Conservation (phyloP, 129 eudicot species). For the Chrysanthemum lavandulifolium region DNA sequence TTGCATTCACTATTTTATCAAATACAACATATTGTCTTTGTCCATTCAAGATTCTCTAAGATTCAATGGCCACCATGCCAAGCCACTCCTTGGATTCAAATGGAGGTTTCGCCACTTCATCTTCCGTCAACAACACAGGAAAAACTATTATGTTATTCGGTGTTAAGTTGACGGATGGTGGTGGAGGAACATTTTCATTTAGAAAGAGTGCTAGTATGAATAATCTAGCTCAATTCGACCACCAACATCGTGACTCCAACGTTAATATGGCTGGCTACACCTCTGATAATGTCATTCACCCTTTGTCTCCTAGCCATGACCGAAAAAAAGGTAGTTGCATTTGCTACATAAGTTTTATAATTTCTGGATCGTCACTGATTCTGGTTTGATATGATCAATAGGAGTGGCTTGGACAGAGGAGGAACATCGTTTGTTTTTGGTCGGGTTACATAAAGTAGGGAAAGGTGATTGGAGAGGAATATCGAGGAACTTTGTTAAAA, state of each 20-base stretch:
- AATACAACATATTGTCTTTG: conserved; percentile 1
- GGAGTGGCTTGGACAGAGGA: conserved; percentile 88
- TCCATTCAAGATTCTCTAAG: neutral
- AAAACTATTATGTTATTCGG: conserved; percentile 72
- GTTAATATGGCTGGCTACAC: conserved; percentile 58
- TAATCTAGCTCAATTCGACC: conserved; percentile 61
- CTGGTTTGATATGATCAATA: conserved; percentile 7
- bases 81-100: conserved; percentile 7
- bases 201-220: conserved; percentile 74
- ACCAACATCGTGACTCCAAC: conserved; percentile 34
- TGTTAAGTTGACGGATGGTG: conserved; percentile 42
- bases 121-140: conserved; percentile 16
- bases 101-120: conserved; percentile 18
- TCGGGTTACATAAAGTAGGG: conserved; percentile 64
- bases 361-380: neutral
- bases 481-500: conserved; percentile 67
- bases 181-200: conserved; percentile 31
- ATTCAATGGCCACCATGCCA: conserved; percentile 9
- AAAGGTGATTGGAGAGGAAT: conserved; percentile 95
- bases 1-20: neutral
- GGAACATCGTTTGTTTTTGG: conserved; percentile 59
- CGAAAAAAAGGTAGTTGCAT: conserved; percentile 61
- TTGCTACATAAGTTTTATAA: neutral
- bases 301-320: conserved; percentile 59
- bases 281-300: conserved; percentile 79